Base-by-base conservation (phyloP, 2,329 filamentous ascomycete genomes). In the Pyrenochaeta sp. region DNA sequence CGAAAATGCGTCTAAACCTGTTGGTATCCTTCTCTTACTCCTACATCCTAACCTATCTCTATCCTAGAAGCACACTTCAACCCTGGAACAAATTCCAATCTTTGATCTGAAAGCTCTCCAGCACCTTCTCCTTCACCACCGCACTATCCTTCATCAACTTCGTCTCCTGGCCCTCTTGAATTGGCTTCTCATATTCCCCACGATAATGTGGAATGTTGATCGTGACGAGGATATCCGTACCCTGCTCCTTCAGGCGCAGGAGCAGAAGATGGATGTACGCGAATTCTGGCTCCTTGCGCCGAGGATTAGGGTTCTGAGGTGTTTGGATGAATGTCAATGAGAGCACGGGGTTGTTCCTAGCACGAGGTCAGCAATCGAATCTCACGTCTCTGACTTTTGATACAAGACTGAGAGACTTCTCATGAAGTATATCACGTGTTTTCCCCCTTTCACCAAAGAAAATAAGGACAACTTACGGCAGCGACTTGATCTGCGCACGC, bases 181-280 rank as follows among this genome's bases (percentile, higher is more conserved):
- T 84, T 7, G 87, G 85, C 69, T 85, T 82, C 59, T 85, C 78
- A 66, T 90, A 90, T 68, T 88, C 83, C 51, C 86, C 86, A 58
- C 83, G 80, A 56, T 90, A 86, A 65, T 94, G 87, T 19, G 92
- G 93, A 34, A 96, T 88, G 72, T 96, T 96, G 65, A 96, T 83
- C 27, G 89, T 89, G 51, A 96, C 84, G 32, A 96, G 76, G 26
- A 97, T 75, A 71, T 97, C 93, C 1, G 92, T 93, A 44, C 77
- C 78, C 65, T 91, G 80, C 60, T 82, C 80, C 71, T 86, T 86
- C 32, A 97, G 78, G 11, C 93, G 81, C 43, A 96, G 74, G 27
- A 96, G 77, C 11, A 90, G 83, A 54, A 96, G 78, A 55, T 92
- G 83, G 47, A 94, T 86, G 28, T 83, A 88, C 6, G 89, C 89